A percentile compares a stretch with the other conserved stretches of the same genome.
These are phyloP conservation scores for Alliaria petiolata DNA, from an alignment of 345 rosid species.

Conservation along the genomic window DNA sequence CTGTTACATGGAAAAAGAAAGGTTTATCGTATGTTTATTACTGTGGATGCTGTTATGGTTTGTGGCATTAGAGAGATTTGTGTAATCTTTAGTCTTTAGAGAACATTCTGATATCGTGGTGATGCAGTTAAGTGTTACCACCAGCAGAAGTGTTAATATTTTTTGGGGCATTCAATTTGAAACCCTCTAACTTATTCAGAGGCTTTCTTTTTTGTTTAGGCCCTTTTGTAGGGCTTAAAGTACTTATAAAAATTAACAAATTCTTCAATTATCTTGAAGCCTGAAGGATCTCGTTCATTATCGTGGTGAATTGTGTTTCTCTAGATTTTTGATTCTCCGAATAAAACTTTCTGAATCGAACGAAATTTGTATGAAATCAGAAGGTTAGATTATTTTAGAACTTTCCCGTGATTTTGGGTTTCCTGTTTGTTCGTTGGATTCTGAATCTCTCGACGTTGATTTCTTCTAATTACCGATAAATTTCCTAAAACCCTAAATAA, in stretches of 20 bases:
- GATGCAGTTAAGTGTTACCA: too few relatives aligned
- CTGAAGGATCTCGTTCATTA: neutral
- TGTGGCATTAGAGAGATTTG: neutral
- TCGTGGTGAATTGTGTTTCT: constrained; percentile 10
- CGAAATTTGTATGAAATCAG: neutral
- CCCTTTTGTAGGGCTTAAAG: neutral
- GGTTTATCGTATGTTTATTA: neutral
- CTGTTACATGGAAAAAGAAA: neutral
- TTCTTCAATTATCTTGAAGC: neutral
- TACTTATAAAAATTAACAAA: neutral
- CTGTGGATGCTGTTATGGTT: neutral
- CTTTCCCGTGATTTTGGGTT: too few relatives aligned
- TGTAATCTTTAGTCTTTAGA: constrained; percentile 6
- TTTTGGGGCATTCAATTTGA: neutral
- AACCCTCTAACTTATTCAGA: constrained; percentile 4
- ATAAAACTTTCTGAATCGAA: neutral
- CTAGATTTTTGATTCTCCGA: neutral
- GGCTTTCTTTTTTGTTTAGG: neutral
- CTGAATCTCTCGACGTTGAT: neutral
- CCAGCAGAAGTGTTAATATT: neutral
- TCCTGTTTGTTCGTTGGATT: too few relatives aligned
- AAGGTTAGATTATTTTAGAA: too few relatives aligned
- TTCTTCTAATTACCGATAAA: neutral
- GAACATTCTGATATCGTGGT: neutral
- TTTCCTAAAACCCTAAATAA: neutral